A percentile compares a stretch with the other conserved stretches of the same genome.
These are phyloP conservation scores for Phytophthora crassamura DNA, from an alignment of 352 stramenopile genomes.

Conservation along the genomic window DNA sequence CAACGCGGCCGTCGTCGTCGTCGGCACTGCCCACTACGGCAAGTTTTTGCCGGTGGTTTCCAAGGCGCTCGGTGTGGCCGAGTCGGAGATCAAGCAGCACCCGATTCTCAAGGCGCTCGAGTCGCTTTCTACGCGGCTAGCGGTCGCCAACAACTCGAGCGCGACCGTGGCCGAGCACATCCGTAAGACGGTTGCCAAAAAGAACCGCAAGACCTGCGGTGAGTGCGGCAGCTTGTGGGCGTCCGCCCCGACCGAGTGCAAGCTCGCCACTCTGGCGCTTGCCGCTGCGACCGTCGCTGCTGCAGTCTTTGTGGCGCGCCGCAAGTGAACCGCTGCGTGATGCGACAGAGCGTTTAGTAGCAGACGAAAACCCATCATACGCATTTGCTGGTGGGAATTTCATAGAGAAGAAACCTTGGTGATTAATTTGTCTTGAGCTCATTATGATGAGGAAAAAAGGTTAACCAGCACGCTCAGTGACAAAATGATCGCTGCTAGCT, in stretches of 20 bases:
- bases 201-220: conserved; percentile 27
- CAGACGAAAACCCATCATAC: conserved; percentile 3
- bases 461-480: conserved; percentile 1
- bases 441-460: conserved; percentile 1
- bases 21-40: conserved; percentile 97
- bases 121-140: conserved; percentile 65
- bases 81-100: conserved; percentile 77
- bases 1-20: conserved; percentile 87
- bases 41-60: conserved; percentile 97
- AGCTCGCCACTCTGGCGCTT: conserved; percentile 42
- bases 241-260: conserved; percentile 30
- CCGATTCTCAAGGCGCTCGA: conserved; percentile 79
- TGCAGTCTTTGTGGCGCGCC: conserved; percentile 54
- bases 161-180: conserved; percentile 69
- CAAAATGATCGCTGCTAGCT: conserved; percentile 1
- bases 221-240: conserved; percentile 24
- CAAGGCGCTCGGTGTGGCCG: conserved; percentile 82
- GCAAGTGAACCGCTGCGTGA: conserved; percentile 30
- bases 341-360: conserved; percentile 10
- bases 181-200: conserved; percentile 42
- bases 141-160: conserved; percentile 70
- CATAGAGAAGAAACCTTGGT: conserved; percentile 31
- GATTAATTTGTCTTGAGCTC: conserved; percentile 21
- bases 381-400: conserved; percentile 14
- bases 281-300: conserved; percentile 42